A percentile compares a stretch with the other conserved stretches of the same genome.
These are phyloP conservation scores for Dovyalis caffra DNA, from an alignment of 345 rosid genomes.

Conservation along the genomic window DNA sequence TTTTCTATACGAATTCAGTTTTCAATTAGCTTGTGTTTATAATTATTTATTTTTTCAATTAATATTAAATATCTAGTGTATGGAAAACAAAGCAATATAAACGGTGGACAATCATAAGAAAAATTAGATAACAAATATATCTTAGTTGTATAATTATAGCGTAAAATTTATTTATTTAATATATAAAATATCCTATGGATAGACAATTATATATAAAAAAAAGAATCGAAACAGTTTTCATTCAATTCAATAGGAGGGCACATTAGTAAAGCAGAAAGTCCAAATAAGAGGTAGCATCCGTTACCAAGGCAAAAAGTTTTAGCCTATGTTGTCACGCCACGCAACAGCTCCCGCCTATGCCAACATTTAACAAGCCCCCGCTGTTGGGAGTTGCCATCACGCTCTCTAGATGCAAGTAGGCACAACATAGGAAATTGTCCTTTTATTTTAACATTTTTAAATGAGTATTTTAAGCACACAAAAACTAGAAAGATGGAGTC, in stretches of 20 bases:
- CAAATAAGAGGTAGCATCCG: background rate
- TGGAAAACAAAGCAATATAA: no score
- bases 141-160: no score
- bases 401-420: background rate
- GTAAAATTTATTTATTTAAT: no score
- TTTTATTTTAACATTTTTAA: background rate
- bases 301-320: background rate
- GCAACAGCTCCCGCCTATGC: background rate
- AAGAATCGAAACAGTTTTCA: background rate
- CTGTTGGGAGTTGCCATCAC: conserved; percentile 8
- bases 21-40: no score
- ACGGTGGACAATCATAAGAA: no score
- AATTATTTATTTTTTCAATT: no score
- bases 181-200: no score
- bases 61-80: no score
- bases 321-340: background rate
- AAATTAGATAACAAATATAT: no score
- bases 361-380: background rate
- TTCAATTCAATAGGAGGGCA: background rate
- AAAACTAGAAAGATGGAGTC: background rate
- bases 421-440: background rate
- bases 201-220: no score
- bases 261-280: background rate
- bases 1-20: no score
- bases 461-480: background rate